Percentiles rank a stretch among this genome's conserved stretches.
Conservation (phyloP, 2,329 filamentous ascomycete species). For the Colletotrichum trifolii region DNA sequence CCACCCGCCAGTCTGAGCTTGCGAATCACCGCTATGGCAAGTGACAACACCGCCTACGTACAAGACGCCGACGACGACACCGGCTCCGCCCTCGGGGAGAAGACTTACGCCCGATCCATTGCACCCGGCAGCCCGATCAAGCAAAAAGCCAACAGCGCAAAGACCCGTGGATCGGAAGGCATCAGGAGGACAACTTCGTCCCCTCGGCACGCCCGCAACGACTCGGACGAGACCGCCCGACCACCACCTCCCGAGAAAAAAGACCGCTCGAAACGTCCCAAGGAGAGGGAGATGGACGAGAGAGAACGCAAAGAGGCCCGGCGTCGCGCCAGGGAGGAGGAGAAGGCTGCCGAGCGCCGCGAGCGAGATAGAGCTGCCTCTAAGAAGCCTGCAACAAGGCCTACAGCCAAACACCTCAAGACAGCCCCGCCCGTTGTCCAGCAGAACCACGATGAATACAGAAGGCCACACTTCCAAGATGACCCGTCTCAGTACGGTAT, state of each 20-base stretch:
- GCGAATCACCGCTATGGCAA: conserved; percentile 52
- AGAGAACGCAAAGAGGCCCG: conserved; percentile 39
- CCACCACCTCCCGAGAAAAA: conserved; percentile 46
- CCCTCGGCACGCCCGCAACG: conserved; percentile 48
- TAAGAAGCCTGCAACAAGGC: conserved; percentile 42
- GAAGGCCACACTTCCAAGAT: conserved; percentile 43
- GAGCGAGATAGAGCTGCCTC: conserved; percentile 38
- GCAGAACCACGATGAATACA: conserved; percentile 36
- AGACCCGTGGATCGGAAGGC: conserved; percentile 54
- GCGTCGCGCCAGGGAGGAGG: conserved; percentile 38
- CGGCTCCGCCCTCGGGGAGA: conserved; percentile 52
- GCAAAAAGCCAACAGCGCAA: conserved; percentile 64
- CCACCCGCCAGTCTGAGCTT: conserved; percentile 24
- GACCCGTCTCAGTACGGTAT: conserved; percentile 53
- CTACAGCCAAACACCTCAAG: conserved; percentile 49
- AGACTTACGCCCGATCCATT: conserved; percentile 59
- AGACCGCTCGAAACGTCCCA: conserved; percentile 41
- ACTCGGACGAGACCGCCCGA: conserved; percentile 58
- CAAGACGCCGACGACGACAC: conserved; percentile 66
- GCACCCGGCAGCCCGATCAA: conserved; percentile 56
- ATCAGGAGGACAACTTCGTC: conserved; percentile 51
- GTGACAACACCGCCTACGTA: conserved; percentile 53
- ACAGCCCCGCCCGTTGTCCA: conserved; percentile 45
- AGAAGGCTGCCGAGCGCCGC: conserved; percentile 46
- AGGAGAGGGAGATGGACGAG: conserved; percentile 38